phyloP scores from a whole-genome alignment of 768 basidiomycete genomes.

The Amanita molliuscula region DNA sequence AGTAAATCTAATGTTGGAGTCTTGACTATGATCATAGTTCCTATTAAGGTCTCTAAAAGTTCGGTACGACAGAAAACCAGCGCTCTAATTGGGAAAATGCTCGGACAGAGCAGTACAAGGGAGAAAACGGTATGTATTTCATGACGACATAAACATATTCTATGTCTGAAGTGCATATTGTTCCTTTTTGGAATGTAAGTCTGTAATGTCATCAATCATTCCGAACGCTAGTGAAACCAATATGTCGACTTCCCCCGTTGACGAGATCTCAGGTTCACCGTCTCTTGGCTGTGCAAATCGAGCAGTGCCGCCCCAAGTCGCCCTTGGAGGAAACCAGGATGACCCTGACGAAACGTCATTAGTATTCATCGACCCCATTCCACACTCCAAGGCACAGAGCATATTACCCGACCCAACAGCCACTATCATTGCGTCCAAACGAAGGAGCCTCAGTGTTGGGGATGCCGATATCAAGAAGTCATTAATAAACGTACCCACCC shows the following conservation, averaged over 20 bases:
- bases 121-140: slow-evolving; percentile 21
- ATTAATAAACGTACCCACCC: slow-evolving; percentile 18
- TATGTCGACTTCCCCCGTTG: not conserved
- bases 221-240: not conserved
- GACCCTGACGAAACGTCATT: slow-evolving; percentile 45
- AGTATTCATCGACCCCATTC: slow-evolving; percentile 42
- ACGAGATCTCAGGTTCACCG: not conserved
- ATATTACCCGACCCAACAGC: slow-evolving; percentile 17
- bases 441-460: slow-evolving; percentile 67
- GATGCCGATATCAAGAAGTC: slow-evolving; percentile 48
- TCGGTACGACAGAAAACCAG: slow-evolving; percentile 73
- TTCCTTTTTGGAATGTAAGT: not conserved
- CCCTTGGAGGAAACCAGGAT: slow-evolving; percentile 26
- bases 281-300: not conserved
- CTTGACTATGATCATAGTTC: slow-evolving; percentile 4
- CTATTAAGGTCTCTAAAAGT: slow-evolving; percentile 37
- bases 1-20: not conserved
- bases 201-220: not conserved
- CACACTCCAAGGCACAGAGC: slow-evolving; percentile 24
- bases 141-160: not conserved
- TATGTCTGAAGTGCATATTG: not conserved
- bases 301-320: slow-evolving; percentile 18
- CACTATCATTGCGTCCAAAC: slow-evolving; percentile 27
- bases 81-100: slow-evolving; percentile 72
- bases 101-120: slow-evolving; percentile 52